Percentiles rank a stretch among this genome's conserved stretches.
These are phyloP conservation scores for Endocalyx cinctus DNA, from an alignment of 2,329 filamentous ascomycete genomes.

Conservation along the genomic window DNA sequence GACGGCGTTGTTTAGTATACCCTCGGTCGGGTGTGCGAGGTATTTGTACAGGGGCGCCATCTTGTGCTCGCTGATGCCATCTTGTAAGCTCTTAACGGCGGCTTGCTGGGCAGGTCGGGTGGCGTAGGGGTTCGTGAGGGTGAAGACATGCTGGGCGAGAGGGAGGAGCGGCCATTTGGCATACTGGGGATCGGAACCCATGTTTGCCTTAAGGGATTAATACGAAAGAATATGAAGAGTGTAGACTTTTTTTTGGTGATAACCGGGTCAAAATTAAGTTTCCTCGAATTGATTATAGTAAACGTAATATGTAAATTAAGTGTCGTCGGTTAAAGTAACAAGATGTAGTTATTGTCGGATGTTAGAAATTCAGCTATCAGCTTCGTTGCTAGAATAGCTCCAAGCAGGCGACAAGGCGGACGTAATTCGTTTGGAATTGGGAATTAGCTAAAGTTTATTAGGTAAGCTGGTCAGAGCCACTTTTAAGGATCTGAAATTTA, in stretches of 20 bases:
- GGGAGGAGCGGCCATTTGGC: slow-evolving; percentile 79
- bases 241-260: too few species aligned
- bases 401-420: too few species aligned
- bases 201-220: slow-evolving; percentile 38
- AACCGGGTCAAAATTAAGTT: background rate
- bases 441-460: too few species aligned
- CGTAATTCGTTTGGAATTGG: too few species aligned
- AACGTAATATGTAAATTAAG: too few species aligned
- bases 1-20: slow-evolving; percentile 72
- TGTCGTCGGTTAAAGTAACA: too few species aligned
- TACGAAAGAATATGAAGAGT: background rate
- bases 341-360: too few species aligned
- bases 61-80: slow-evolving; percentile 78
- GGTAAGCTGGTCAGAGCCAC: too few species aligned
- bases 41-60: slow-evolving; percentile 86
- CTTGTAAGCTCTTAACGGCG: slow-evolving; percentile 69
- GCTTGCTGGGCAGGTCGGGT: slow-evolving; percentile 61
- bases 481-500: too few species aligned
- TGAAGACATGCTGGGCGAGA: slow-evolving; percentile 81
- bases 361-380: too few species aligned
- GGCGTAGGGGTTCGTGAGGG: slow-evolving; percentile 75
- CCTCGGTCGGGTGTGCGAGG: slow-evolving; percentile 75
- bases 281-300: too few species aligned
- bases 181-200: slow-evolving; percentile 79
- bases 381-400: too few species aligned